These are phyloP conservation scores for Cyclocybe cylindracea DNA, from an alignment of 768 basidiomycete species.

Conservation along the genomic window DNA sequence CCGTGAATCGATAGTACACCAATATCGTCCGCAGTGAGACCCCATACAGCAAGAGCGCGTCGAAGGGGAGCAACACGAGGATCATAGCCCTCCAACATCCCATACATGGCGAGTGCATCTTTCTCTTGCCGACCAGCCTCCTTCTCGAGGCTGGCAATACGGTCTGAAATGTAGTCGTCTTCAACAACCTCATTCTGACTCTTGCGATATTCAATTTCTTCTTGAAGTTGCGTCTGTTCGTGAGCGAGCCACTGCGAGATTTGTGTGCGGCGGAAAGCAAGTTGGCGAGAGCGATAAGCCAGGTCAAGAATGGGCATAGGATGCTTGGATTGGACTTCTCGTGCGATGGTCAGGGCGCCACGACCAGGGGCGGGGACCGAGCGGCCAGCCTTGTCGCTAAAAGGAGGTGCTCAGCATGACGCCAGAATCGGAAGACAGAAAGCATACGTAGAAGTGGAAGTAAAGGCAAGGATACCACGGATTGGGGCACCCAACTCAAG, in stretches of 20 bases:
- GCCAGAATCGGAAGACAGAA: not conserved
- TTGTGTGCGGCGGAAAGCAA: constrained; percentile 92
- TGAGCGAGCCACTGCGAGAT: constrained; percentile 93
- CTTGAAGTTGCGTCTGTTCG: constrained; percentile 82
- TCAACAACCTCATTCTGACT: constrained; percentile 50
- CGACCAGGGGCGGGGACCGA: constrained; percentile 97
- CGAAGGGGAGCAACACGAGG: constrained; percentile 88
- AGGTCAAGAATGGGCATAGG: constrained; percentile 81
- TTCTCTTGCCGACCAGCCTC: constrained; percentile 93
- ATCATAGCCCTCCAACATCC: constrained; percentile 90
- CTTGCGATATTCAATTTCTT: constrained; percentile 70
- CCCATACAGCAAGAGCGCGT: constrained; percentile 96
- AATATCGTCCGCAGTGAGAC: constrained; percentile 89
- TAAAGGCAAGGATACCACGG: constrained; percentile 92
- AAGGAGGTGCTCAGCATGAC: constrained; percentile 3
- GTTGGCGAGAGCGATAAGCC: constrained; percentile 89
- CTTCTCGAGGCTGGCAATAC: constrained; percentile 83
- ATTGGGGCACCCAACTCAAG: constrained; percentile 93
- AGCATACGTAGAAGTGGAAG: constrained; percentile 91
- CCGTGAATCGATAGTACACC: constrained; percentile 90
- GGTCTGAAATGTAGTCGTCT: constrained; percentile 71
- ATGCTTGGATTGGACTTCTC: constrained; percentile 79
- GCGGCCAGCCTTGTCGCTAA: constrained; percentile 96
- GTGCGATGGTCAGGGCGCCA: constrained; percentile 87
- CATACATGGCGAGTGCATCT: constrained; percentile 90